These are phyloP conservation scores for Edaphochlamys debaryana DNA, from an alignment of 139 green algal species.

Conservation along the genomic window DNA sequence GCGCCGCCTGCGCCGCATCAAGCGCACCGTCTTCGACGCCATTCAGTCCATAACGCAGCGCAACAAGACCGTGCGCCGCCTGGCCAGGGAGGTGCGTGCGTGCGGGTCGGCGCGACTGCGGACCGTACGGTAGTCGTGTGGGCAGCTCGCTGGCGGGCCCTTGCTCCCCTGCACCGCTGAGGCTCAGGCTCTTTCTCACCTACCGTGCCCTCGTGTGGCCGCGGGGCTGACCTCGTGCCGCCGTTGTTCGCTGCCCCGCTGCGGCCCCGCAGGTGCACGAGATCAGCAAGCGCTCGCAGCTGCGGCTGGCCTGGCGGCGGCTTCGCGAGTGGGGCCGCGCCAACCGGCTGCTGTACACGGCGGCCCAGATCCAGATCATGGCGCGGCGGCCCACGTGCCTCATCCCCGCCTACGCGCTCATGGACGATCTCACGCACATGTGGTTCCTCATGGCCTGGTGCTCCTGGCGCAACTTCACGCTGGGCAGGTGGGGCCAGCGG, in stretches of 20 bases:
- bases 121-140: no score
- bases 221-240: no score
- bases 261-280: conserved; percentile 14
- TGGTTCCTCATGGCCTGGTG: conserved; percentile 40
- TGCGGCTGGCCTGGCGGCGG: conserved; percentile 10
- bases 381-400: conserved; percentile 38
- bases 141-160: no score
- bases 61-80: conserved; percentile 38
- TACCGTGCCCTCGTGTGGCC: no score
- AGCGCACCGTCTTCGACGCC: neutral
- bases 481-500: conserved; percentile 28
- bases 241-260: neutral
- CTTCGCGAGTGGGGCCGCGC: conserved; percentile 32
- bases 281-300: conserved; percentile 9
- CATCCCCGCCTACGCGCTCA: conserved; percentile 39
- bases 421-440: conserved; percentile 51
- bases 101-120: neutral
- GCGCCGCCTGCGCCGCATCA: conserved; percentile 14
- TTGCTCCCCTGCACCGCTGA: no score
- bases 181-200: neutral
- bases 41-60: conserved; percentile 29
- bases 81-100: conserved; percentile 23
- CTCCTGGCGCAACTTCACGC: conserved; percentile 36
- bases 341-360: conserved; percentile 41
- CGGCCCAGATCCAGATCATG: conserved; percentile 48